A percentile compares a stretch with the other conserved stretches of the same genome.
phyloP scores from a whole-genome alignment of 1,284 basidiomycete species.

The Rhodotorula sp. region DNA sequence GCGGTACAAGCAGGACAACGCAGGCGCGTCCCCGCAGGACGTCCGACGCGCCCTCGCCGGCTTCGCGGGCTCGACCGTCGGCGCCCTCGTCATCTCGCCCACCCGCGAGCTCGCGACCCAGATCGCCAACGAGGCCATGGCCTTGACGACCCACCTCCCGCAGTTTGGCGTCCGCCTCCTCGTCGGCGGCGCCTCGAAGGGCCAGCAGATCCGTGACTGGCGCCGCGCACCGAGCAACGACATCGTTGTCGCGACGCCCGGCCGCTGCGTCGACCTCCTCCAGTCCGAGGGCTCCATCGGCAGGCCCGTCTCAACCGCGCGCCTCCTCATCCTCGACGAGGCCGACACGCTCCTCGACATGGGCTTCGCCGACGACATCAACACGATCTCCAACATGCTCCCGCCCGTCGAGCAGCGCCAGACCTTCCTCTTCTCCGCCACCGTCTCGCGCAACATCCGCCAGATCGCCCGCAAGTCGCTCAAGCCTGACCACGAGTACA shows the following conservation, averaged over 20 bases:
- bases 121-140: conserved; percentile 84
- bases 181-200: conserved; percentile 76
- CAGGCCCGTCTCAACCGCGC: conserved; percentile 67
- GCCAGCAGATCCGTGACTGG: conserved; percentile 74
- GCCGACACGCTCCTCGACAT: conserved; percentile 93
- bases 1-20: conserved; percentile 55
- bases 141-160: conserved; percentile 65
- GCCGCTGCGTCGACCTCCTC: conserved; percentile 78
- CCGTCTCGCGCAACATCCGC: conserved; percentile 55
- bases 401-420: conserved; percentile 68
- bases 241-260: conserved; percentile 89
- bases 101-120: conserved; percentile 93
- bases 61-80: conserved; percentile 54
- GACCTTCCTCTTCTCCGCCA: conserved; percentile 95
- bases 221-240: conserved; percentile 66
- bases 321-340: conserved; percentile 84
- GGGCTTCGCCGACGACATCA: conserved; percentile 90
- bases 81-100: conserved; percentile 83
- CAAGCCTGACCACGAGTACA: conserved; percentile 61
- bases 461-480: conserved; percentile 58
- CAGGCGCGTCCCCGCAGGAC: conserved; percentile 49
- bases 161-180: conserved; percentile 92
- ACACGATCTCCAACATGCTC: conserved; percentile 68
- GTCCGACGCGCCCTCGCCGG: conserved; percentile 37
- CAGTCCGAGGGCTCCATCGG: conserved; percentile 61